Evolutionary conservation across 192 early-diverging fungal species (phyloP), one percentile per base, ranked within the genome.

Genomic region (Funneliformis geosporum): DNA sequence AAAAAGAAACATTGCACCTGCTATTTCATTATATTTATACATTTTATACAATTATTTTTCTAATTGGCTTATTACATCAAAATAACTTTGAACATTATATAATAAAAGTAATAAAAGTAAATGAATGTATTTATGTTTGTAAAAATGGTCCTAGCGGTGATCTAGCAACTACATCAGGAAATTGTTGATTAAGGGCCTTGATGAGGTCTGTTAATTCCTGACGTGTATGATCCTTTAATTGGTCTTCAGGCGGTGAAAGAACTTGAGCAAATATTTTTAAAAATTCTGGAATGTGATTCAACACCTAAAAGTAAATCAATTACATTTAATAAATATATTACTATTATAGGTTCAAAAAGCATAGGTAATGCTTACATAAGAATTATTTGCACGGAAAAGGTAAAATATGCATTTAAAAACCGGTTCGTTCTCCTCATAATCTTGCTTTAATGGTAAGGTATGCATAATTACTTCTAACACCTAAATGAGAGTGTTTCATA

Each of bases 371-470:
- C 79, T 85, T 79, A 86, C 86, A 69, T 78, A 87, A 40, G 84
- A 21, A 76, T 90, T 88, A 78, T 88, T 85, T 28, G 66, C 38
- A 39, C 83, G 87, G 80, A 95, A 88, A 75, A 95, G 82, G 12
- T 84, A 79, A 85, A 91, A 92, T 33, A 95, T 40, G 18, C 92
- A 86, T 73, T 93, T 84, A 80, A 91, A 94, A 28, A 95, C 92
- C 25, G 94, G 91, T 74, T 88, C 84, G 75, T 95, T 94, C 79
- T 95, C 94, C 78, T 91, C 87, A 82, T 83, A 94, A 84, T 95
- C 94, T 46, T 84, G 84, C 84, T 91, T 88, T 74, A 95, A 81
- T 55, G 94, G 94, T 84, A 95, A 80, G 4, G 89, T 91, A 43
- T 78, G 79, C 21, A 92, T 86, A 82, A 94, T 88, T 23, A 87